phyloP scores from a whole-genome alignment of 2,329 filamentous ascomycete genomes.

The Calonectria naviculata region DNA sequence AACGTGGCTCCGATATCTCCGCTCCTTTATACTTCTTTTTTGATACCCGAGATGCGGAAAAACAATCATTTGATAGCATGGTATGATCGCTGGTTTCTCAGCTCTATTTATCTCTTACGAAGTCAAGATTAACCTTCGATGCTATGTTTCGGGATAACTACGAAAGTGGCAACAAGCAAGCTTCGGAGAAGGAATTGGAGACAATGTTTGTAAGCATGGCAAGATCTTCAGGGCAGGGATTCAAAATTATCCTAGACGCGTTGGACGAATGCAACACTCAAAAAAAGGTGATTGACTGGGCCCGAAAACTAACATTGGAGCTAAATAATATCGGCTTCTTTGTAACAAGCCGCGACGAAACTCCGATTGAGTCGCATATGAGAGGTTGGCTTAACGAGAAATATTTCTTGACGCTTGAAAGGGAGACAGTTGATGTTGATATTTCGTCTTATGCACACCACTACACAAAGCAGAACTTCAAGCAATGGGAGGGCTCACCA shows the following conservation, averaged over 20 bases:
- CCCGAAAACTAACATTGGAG: not conserved
- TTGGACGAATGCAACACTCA: not conserved
- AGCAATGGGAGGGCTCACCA: not conserved
- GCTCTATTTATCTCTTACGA: not conserved
- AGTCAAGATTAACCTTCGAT: not conserved
- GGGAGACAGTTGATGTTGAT: not conserved
- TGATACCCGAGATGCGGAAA: not conserved
- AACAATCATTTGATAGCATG: not conserved
- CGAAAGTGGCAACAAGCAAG: not conserved
- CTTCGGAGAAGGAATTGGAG: not conserved
- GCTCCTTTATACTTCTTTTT: not conserved
- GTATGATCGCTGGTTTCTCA: not conserved
- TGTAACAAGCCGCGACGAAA: not conserved
- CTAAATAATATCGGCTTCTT: not conserved
- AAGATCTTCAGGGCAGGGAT: not conserved
- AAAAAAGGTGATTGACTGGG: not conserved
- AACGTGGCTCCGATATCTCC: too few species aligned
- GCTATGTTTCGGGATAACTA: not conserved
- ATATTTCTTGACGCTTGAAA: not conserved
- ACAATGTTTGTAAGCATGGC: not conserved
- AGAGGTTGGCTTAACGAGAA: not conserved
- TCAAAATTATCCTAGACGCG: not conserved
- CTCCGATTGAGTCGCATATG: not conserved
- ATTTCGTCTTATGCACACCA: not conserved
- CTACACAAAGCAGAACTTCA: not conserved